Conservation (phyloP, 108 stramenopile genomes). For the Nitzschia palea region DNA sequence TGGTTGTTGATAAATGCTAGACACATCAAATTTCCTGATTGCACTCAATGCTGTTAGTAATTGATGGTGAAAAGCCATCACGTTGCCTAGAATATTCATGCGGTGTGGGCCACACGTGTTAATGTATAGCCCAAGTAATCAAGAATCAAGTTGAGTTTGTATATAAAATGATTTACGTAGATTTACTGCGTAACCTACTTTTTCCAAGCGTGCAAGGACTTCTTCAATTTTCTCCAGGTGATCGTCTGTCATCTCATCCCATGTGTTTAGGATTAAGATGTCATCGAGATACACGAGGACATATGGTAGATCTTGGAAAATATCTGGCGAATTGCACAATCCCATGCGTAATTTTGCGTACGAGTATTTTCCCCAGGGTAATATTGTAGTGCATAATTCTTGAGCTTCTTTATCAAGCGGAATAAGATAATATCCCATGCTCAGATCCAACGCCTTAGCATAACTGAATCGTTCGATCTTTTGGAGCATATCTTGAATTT, state of each 20-base stretch:
- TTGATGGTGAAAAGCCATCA: too few species aligned
- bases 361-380: slow-evolving; percentile 31
- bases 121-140: slow-evolving; percentile 36
- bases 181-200: slow-evolving; percentile 23
- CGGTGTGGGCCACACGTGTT: too few species aligned
- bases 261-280: slow-evolving; percentile 11
- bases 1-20: too few species aligned
- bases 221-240: slow-evolving; percentile 22
- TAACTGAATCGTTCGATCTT: slow-evolving; percentile 16
- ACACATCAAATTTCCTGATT: too few species aligned
- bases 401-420: slow-evolving; percentile 19
- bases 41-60: too few species aligned
- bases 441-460: slow-evolving; percentile 31
- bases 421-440: slow-evolving; percentile 40
- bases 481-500: slow-evolving; percentile 37
- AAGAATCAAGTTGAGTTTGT: slow-evolving; percentile 29
- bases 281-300: slow-evolving; percentile 38
- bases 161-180: slow-evolving; percentile 19
- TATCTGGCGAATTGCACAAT: slow-evolving; percentile 17
- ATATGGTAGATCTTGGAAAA: slow-evolving; percentile 27
- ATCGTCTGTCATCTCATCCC: slow-evolving; percentile 16
- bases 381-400: slow-evolving; percentile 18
- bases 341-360: slow-evolving; percentile 29
- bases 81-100: too few species aligned
- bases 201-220: slow-evolving; percentile 15